Base-by-base conservation (phyloP, 768 basidiomycete species). In the Tylopilus balloui region DNA sequence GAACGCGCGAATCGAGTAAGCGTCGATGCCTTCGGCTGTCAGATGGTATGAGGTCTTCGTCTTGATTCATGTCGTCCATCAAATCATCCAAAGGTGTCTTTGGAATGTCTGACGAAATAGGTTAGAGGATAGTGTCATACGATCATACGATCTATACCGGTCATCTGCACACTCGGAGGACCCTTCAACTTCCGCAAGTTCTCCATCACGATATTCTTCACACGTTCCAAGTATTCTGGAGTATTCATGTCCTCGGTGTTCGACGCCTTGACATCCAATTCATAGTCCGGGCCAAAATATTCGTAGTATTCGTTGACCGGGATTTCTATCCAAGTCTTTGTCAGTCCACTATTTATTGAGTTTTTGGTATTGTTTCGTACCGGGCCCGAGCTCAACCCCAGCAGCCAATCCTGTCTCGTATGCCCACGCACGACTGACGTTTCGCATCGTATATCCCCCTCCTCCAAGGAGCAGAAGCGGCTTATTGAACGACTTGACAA, bases 271-370 rank as follows among this genome's bases (percentile, higher is more conserved):
- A 99, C 96, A 64, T 99, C 92, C 27, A 99, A 78, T 64, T 93
- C 83, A 62, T 98, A 97, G 61, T 95, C 92, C 3, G 96, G 96
- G 1, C 96, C 96, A 67, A 97, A 98, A 69, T 98, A 98, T 64
- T 98, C 95, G 63, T 94, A 98, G 71, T 98, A 99, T 70, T 99
- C 96, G 62, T 98, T 99, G 55, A 94, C 86, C 3, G 96, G 96
- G 46, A 99, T 95, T 63, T 91, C 95, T 94, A 60, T n/a, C 27
- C 5, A 45, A 9, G n/a, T 19, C 7, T 23, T 21, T 12, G 50
- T 57, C 37, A 55, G 55, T 44, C 44, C 28, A 4, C 31, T 10
- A n/a, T 46, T 14, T 7, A 10, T 19, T 0, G 24, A 43, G n/a
- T 42, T 44, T 8, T 27, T n/a, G 27, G 9, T 1, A 9, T 20